Conservation (phyloP, 2,329 filamentous ascomycete species). For the Rhynchosporium agropyri region DNA sequence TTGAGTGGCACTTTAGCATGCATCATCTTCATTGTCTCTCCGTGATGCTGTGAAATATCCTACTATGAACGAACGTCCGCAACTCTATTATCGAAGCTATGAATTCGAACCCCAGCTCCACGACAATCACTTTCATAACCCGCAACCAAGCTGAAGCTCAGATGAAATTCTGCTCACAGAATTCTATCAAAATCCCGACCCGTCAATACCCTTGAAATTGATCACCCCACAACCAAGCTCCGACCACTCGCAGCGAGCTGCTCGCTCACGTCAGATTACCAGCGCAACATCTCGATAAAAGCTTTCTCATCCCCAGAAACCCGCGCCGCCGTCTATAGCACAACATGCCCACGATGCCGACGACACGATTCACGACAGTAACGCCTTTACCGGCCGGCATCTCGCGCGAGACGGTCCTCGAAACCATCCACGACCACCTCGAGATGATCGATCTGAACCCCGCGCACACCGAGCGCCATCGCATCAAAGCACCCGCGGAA, state of each 20-base stretch:
- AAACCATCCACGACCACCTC: slow-evolving; percentile 75
- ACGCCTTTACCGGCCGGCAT: slow-evolving; percentile 73
- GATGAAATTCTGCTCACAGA: neutral
- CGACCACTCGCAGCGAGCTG: slow-evolving; percentile 7
- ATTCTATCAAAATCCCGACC: neutral
- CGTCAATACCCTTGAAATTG: neutral
- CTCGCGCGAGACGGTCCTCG: slow-evolving; percentile 68
- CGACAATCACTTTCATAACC: too few relatives aligned
- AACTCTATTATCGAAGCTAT: neutral
- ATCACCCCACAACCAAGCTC: slow-evolving; percentile 14
- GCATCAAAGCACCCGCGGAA: slow-evolving; percentile 67
- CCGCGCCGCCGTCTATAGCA: neutral
- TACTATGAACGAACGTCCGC: too few relatives aligned
- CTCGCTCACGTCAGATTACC: slow-evolving; percentile 18
- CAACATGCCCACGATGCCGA: slow-evolving; percentile 58
- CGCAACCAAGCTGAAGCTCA: too few relatives aligned
- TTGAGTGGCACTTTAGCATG: slow-evolving; percentile 8
- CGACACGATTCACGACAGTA: slow-evolving; percentile 73
- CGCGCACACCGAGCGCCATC: slow-evolving; percentile 70
- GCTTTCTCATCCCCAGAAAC: neutral
- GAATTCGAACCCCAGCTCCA: neutral
- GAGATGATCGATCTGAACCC: slow-evolving; percentile 85
- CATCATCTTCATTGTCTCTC: slow-evolving; percentile 4
- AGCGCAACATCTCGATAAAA: neutral
- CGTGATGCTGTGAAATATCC: neutral